Base-by-base conservation (phyloP, 805 yeast species). In the Jamesozyma rosinii region DNA sequence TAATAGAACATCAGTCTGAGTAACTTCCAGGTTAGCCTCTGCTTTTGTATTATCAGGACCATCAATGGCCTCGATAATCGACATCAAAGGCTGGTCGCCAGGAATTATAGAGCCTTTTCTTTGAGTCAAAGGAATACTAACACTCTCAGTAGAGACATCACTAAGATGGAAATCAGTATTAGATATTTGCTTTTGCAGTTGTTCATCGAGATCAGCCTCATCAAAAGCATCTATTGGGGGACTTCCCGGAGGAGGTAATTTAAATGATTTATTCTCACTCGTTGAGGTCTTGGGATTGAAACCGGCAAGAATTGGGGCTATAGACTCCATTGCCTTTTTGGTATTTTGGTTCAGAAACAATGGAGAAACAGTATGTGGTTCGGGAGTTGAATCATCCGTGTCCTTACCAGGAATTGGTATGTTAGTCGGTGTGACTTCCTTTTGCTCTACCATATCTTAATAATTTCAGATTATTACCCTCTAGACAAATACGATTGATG, bases 261-360 rank as follows among this genome's bases (percentile, higher is more conserved):
- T 63, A 35, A 61, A 49, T 8, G 64, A 59, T 29, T 60, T 67
- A 51, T 69, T 69, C 50, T 71, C 76, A 40, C 71, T 66, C 3
- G 76, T 70, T 0, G 81, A 74, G 0, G 88, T 74, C 55, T 81
- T 83, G 4, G 92, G 92, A 4, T 77, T 73, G 59, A 81, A 84
- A 1, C 76, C 70, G 56, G 81, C 88, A 34, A 84, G 61, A 57
- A 83, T 81, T 2, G 94, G 92, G 0, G 90, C 90, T 36, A 83
- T 77, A 0, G 86, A 74, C 10, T 85, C 89, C 69, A 83, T 79
- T 11, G 90, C 90, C 49, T 70, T 76, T 52, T 70, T 70, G 27
- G 65, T 64, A 21, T 63, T 60, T 19, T 50, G 50, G n/a, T 36
- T 37, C 11, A 35, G 20, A n/a, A 41, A 37, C 22, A 37, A 37